phyloP scores from a whole-genome alignment of 2,329 filamentous ascomycete species.

The Phyllachora maydis region DNA sequence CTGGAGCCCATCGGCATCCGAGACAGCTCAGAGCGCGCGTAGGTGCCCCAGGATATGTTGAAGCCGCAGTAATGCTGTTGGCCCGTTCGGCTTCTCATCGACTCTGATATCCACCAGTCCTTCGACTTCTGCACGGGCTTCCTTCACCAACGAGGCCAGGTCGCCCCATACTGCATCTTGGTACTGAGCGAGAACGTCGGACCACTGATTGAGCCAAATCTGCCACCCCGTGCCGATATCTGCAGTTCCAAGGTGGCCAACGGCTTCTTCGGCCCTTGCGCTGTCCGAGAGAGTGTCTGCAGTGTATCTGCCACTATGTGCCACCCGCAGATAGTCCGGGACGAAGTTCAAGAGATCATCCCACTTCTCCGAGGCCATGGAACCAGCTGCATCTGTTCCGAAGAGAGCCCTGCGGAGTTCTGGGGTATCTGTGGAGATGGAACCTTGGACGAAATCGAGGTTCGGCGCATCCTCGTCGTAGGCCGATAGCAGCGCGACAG shows the following conservation, averaged over 20 bases:
- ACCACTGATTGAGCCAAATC: conserved; percentile 33
- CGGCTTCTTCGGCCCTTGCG: conserved; percentile 4
- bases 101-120: conserved; percentile 11
- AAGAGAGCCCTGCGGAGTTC: conserved; percentile 18
- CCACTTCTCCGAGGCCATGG: conserved; percentile 13
- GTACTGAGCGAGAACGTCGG: conserved; percentile 31
- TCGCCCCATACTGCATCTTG: conserved; percentile 51
- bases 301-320: conserved; percentile 3
- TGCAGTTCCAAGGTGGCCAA: conserved; percentile 15
- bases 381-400: conserved; percentile 5
- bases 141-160: conserved; percentile 29
- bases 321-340: conserved; percentile 17
- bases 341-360: conserved; percentile 27
- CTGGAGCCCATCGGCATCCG: not conserved
- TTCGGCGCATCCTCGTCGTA: conserved; percentile 7
- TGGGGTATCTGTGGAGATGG: conserved; percentile 10
- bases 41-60: conserved; percentile 18
- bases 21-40: conserved; percentile 9
- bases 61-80: conserved; percentile 16
- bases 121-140: conserved; percentile 34
- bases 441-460: conserved; percentile 7
- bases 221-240: conserved; percentile 17
- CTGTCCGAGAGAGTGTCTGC: conserved; percentile 1
- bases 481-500: conserved; percentile 15
- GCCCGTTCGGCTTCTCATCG: conserved; percentile 7